Evolutionary conservation across 352 stramenopile genomes (phyloP).

Genomic region (Globisporangium camurandrum): DNA sequence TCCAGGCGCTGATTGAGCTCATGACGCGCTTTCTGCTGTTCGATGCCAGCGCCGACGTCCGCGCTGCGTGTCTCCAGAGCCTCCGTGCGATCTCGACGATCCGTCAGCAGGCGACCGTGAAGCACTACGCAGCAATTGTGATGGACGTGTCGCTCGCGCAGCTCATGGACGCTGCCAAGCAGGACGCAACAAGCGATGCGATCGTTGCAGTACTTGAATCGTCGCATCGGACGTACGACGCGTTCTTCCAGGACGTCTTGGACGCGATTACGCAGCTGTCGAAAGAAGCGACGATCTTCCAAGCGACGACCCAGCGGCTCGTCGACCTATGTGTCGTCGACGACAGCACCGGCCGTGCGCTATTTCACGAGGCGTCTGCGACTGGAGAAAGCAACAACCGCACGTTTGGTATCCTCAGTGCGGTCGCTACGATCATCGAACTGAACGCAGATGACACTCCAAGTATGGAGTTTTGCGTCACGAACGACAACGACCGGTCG

Average conservation of each 20-base stretch:
- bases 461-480: slow-evolving; percentile 80
- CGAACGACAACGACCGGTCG: slow-evolving; percentile 14
- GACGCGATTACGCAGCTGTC: slow-evolving; percentile 70
- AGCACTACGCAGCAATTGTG: slow-evolving; percentile 61
- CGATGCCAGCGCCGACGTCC: slow-evolving; percentile 55
- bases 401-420: slow-evolving; percentile 48
- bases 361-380: slow-evolving; percentile 13
- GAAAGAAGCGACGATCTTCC: slow-evolving; percentile 68
- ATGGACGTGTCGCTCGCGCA: slow-evolving; percentile 68
- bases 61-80: slow-evolving; percentile 52
- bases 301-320: slow-evolving; percentile 66
- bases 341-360: slow-evolving; percentile 13
- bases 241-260: slow-evolving; percentile 65
- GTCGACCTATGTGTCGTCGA: slow-evolving; percentile 46
- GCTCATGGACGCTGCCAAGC: slow-evolving; percentile 55
- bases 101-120: slow-evolving; percentile 33
- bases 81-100: slow-evolving; percentile 73
- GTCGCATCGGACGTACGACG: slow-evolving; percentile 44
- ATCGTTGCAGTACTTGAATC: slow-evolving; percentile 36
- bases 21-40: slow-evolving; percentile 68
- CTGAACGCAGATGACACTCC: slow-evolving; percentile 58
- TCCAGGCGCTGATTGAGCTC: slow-evolving; percentile 65
- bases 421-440: slow-evolving; percentile 76
- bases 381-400: too few species aligned
- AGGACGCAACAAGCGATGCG: slow-evolving; percentile 14